phyloP scores from a whole-genome alignment of 441 rosid species.

The Bruguiera hainesii region DNA sequence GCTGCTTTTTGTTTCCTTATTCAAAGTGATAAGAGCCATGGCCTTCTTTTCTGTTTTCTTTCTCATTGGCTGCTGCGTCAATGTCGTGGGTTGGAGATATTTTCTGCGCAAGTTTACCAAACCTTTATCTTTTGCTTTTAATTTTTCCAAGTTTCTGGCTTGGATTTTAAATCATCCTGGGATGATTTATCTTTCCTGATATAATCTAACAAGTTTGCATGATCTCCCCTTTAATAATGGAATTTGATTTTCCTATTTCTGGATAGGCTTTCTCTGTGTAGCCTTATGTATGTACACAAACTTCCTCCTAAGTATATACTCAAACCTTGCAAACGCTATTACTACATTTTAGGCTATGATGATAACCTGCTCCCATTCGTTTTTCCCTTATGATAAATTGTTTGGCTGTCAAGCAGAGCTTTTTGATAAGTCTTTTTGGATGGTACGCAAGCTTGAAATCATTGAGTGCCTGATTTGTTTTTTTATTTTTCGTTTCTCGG shows the following conservation, averaged over 20 bases:
- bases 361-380: neutral
- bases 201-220: neutral
- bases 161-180: neutral
- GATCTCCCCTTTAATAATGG: neutral
- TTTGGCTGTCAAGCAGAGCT: constrained; percentile 6
- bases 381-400: neutral
- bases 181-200: neutral
- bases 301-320: neutral
- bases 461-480: neutral
- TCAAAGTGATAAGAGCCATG: too few species aligned
- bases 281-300: neutral
- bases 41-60: too few species aligned
- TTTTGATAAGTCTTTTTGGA: neutral
- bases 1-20: too few species aligned
- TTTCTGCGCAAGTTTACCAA: constrained; percentile 34
- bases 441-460: constrained; percentile 2
- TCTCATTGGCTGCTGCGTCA: neutral
- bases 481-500: neutral
- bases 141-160: neutral
- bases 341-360: neutral
- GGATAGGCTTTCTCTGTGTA: neutral
- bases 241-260: constrained; percentile 7
- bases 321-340: constrained; percentile 6
- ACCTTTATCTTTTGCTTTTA: neutral
- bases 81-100: constrained; percentile 16